These are phyloP conservation scores for Lactarius pseudohatsudake DNA, from an alignment of 768 basidiomycete species.

Conservation along the genomic window DNA sequence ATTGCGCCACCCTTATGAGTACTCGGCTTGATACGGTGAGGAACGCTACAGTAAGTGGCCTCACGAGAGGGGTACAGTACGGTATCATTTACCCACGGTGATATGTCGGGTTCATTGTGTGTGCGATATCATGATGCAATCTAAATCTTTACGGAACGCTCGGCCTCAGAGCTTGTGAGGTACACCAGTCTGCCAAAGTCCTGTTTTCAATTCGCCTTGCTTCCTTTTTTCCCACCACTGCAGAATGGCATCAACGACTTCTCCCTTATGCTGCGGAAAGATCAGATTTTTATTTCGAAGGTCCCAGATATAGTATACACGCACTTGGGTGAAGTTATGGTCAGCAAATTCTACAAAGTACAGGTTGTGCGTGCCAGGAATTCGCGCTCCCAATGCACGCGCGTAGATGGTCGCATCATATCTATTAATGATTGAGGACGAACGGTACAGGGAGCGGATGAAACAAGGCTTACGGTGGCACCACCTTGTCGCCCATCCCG, in stretches of 20 bases:
- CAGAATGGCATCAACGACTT: conserved; percentile 64
- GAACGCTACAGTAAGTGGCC: not conserved
- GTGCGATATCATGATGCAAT: not conserved
- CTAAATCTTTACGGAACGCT: not conserved
- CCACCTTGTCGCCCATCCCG: conserved; percentile 65
- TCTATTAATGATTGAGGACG: conserved; percentile 38
- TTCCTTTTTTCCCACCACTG: conserved; percentile 61
- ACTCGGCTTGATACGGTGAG: not conserved
- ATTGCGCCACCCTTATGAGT: not conserved
- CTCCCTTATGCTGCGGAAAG: conserved; percentile 51
- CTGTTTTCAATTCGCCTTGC: conserved; percentile 52
- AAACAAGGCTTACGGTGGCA: conserved; percentile 57
- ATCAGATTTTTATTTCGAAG: not conserved
- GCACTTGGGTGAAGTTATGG: conserved; percentile 71
- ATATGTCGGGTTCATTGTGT: not conserved
- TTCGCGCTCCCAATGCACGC: conserved; percentile 52
- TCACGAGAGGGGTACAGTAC: not conserved
- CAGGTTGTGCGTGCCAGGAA: conserved; percentile 68
- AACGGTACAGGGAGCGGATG: not conserved
- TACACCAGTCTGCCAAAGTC: conserved; percentile 60
- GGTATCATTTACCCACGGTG: not conserved
- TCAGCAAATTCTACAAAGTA: conserved; percentile 72
- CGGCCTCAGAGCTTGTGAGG: conserved; percentile 45
- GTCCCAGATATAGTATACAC: conserved; percentile 14
- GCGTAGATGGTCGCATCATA: conserved; percentile 75